Evolutionary conservation across 2,329 filamentous ascomycete genomes (phyloP).

Genomic region (Talaromyces albobiverticillius): DNA sequence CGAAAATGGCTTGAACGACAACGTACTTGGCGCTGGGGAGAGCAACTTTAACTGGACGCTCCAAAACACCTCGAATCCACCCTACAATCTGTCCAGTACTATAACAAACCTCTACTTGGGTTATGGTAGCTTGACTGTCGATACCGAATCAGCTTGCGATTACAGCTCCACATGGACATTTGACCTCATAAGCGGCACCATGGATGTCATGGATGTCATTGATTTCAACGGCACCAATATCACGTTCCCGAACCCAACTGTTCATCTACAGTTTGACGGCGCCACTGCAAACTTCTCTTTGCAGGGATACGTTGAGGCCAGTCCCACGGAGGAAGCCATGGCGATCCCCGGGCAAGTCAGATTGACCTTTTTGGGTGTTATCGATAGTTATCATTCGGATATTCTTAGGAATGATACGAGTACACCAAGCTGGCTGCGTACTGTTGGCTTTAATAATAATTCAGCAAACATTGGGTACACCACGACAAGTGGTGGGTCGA

Average conservation of each 20-base stretch:
- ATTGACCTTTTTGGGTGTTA: background rate
- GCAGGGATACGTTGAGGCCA: background rate
- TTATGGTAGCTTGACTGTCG: background rate
- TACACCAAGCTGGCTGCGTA: constrained; percentile 15
- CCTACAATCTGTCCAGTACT: constrained; percentile 5
- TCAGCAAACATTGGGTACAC: constrained; percentile 17
- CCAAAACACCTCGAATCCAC: background rate
- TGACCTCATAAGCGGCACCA: background rate
- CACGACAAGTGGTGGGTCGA: constrained; percentile 5
- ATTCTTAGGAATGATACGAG: constrained; percentile 12
- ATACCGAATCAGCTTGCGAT: background rate
- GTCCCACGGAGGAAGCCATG: background rate
- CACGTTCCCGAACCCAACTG: background rate
- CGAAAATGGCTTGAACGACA: too few relatives aligned
- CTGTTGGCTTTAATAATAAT: constrained; percentile 19
- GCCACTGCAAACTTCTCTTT: background rate
- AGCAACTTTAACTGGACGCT: constrained; percentile 4
- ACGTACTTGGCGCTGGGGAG: too few relatives aligned
- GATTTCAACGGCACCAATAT: background rate
- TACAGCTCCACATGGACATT: background rate
- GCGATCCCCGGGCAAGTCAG: background rate
- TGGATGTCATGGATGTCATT: too few relatives aligned
- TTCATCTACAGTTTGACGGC: constrained; percentile 4
- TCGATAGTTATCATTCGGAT: constrained; percentile 19
- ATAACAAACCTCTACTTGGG: background rate